Conservation (phyloP, 441 rosid species). For the Viola pubescens region DNA sequence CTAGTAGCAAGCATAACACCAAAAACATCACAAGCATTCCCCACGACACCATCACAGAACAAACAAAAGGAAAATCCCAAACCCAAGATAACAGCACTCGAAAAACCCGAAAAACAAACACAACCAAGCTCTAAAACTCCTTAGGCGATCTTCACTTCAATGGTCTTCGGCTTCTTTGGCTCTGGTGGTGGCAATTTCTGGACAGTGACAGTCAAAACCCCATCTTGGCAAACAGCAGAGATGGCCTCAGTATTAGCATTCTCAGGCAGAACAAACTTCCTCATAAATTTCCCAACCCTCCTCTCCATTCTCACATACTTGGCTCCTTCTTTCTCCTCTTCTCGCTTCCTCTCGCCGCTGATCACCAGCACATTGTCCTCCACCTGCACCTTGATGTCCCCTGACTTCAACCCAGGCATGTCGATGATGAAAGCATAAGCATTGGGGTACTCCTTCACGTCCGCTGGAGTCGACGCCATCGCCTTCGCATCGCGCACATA, state of each 20-base stretch:
- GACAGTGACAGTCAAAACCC: conserved; percentile 65
- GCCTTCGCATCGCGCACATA: conserved; percentile 50
- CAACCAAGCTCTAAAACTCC: neutral
- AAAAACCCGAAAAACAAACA: neutral
- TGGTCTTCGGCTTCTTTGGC: conserved; percentile 70
- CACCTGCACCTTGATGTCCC: conserved; percentile 48
- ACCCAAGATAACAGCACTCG: neutral
- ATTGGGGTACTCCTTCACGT: conserved; percentile 41
- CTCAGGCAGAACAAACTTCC: conserved; percentile 72
- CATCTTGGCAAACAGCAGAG: conserved; percentile 63
- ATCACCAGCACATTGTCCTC: conserved; percentile 46
- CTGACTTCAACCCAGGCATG: conserved; percentile 53
- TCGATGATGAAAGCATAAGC: conserved; percentile 45
- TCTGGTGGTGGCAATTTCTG: conserved; percentile 78
- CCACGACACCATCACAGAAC: neutral
- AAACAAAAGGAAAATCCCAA: neutral
- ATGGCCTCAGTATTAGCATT: conserved; percentile 60
- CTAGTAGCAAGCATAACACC: neutral
- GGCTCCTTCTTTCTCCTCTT: conserved; percentile 51
- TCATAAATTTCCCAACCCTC: conserved; percentile 71
- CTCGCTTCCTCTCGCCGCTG: conserved; percentile 53
- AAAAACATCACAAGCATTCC: neutral
- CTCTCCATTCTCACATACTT: conserved; percentile 85
- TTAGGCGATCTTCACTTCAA: conserved; percentile 69
- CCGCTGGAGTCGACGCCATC: conserved; percentile 54